A percentile compares a stretch with the other conserved stretches of the same genome.
Evolutionary conservation across 495 filamentous ascomycete genomes (phyloP).

Genomic region (Pseudevernia furfuracea): DNA sequence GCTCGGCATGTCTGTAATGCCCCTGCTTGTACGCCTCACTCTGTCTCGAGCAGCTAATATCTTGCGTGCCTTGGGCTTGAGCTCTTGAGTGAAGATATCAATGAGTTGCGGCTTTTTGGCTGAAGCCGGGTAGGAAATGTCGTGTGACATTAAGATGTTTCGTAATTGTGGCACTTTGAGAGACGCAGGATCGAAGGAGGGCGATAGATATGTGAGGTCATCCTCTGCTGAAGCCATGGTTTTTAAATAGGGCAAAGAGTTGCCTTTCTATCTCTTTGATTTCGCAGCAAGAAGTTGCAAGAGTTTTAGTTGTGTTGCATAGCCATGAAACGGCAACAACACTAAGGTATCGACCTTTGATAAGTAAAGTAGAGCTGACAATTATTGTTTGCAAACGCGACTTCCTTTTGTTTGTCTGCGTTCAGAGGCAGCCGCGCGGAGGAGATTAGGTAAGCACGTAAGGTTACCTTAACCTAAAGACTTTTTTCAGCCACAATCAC

Average conservation of each 20-base stretch:
- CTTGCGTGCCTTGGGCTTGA: conserved; percentile 68
- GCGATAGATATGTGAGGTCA: conserved; percentile 69
- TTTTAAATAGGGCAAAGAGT: neutral
- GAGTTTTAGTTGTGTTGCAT: neutral
- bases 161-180: conserved; percentile 82
- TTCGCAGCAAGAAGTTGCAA: neutral
- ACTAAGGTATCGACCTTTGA: neutral
- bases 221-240: conserved; percentile 17
- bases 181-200: conserved; percentile 72
- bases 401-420: neutral
- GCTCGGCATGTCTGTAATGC: conserved; percentile 70
- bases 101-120: conserved; percentile 86
- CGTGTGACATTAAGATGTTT: conserved; percentile 79
- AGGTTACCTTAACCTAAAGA: no score
- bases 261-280: neutral
- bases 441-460: neutral
- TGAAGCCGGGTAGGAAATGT: conserved; percentile 72
- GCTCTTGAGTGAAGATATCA: conserved; percentile 69
- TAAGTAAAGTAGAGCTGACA: neutral
- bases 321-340: neutral
- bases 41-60: conserved; percentile 65
- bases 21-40: conserved; percentile 70
- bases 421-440: neutral
- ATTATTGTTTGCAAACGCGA: neutral
- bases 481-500: neutral